Evolutionary conservation across 108 stramenopile species (phyloP), one percentile per base, ranked within the genome.

Genomic region (Asterionellopsis glacialis): DNA sequence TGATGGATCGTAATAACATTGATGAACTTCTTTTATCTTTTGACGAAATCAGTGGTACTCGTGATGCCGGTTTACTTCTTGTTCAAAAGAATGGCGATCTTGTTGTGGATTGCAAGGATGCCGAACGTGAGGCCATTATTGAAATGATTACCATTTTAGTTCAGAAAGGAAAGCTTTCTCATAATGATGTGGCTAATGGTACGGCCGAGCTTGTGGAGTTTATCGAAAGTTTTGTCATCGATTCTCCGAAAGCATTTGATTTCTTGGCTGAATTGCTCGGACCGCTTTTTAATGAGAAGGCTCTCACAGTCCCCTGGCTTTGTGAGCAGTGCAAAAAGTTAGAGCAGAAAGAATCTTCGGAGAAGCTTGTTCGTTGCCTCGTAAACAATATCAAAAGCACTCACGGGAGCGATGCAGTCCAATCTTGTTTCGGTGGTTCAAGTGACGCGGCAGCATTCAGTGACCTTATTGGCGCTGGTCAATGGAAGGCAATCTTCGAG

Each of bases 191-290:
- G 25, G 57, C 68, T 51, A 57, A n/a, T 26, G 70, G 81, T 1
- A 41, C 87, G 64, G 51, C 41, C 1, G 85, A 85, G 12, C 9
- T 72, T 22, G 74, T 92, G 49, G 87, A 92, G 63, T 88, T 87
- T 57, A 74, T 92, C 58, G 83, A 87, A 51, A 69, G 69, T 54
- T 76, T 74, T 51, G 79, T 74, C 23, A 52, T 60, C 40, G 91
- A 88, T 59, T 69, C 76, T 57, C 91, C 91, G 14, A 54, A 54
- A 41, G 77, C 70, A 0, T 87, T 68, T 55, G 76, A 75, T 2
- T 87, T 87, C 58, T 50, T 85, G 26, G 87, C 77, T 18, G 73
- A 80, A 15, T 59, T 92, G 67, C 61, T 92, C 15, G 59, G 51
- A 19, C 67, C 61, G 11, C 72, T 87, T 64, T 53, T 82, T n/a